phyloP scores from a whole-genome alignment of 2,329 filamentous ascomycete species.

The Cercospora janseana region DNA sequence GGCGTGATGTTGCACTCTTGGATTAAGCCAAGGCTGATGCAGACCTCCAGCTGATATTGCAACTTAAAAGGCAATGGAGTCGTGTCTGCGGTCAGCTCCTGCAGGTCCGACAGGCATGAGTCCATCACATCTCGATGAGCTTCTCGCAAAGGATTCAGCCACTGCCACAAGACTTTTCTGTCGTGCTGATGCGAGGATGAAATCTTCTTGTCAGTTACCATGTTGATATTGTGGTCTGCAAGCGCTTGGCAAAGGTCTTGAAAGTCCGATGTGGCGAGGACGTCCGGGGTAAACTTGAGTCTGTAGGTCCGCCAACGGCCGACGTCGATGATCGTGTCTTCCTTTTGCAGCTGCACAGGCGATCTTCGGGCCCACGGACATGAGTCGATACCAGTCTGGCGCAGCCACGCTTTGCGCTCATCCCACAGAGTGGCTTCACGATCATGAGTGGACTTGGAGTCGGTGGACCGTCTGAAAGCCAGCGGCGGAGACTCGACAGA shows the following conservation, averaged over 20 bases:
- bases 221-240: conserved; percentile 68
- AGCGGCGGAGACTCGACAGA: conserved; percentile 40
- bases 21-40: conserved; percentile 74
- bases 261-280: conserved; percentile 20
- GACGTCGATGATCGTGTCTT: conserved; percentile 57
- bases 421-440: conserved; percentile 49
- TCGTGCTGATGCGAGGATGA: conserved; percentile 31
- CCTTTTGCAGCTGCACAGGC: conserved; percentile 47
- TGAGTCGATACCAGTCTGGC: conserved; percentile 62
- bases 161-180: conserved; percentile 15
- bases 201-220: conserved; percentile 49
- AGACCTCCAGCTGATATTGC: conserved; percentile 89
- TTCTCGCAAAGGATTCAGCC: conserved; percentile 8
- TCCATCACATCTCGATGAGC: not conserved
- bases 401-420: conserved; percentile 58
- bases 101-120: conserved; percentile 22
- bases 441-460: conserved; percentile 43
- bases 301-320: conserved; percentile 62
- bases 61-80: conserved; percentile 59
- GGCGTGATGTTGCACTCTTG: conserved; percentile 70
- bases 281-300: conserved; percentile 45
- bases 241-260: conserved; percentile 52
- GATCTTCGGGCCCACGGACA: conserved; percentile 22
- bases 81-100: conserved; percentile 20
- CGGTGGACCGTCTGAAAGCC: conserved; percentile 28